Conservation (phyloP, 2,329 filamentous ascomycete species). For the Trichoderma sp. region DNA sequence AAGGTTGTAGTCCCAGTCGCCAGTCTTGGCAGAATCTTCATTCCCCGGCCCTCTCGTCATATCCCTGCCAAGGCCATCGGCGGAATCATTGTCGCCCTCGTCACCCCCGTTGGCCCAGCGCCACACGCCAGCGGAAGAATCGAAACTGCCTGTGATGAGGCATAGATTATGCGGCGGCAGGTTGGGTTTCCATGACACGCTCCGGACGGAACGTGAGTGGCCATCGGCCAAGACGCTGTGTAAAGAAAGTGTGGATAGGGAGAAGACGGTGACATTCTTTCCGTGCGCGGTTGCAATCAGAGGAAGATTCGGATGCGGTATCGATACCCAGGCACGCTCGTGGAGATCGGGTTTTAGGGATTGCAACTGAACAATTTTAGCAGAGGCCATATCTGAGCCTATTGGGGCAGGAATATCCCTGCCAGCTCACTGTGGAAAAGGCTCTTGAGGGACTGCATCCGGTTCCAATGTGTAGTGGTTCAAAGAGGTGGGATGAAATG, state of each 20-base stretch:
- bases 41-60: constrained; percentile 31
- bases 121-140: constrained; percentile 87
- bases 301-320: constrained; percentile 83
- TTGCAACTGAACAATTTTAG: constrained; percentile 47
- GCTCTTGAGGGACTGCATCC: not conserved
- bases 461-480: not conserved
- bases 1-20: constrained; percentile 89
- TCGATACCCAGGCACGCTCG: constrained; percentile 80
- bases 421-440: not conserved
- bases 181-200: constrained; percentile 83
- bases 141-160: constrained; percentile 90
- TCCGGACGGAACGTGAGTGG: constrained; percentile 87
- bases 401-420: not conserved
- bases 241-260: constrained; percentile 74
- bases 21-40: constrained; percentile 34
- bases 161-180: constrained; percentile 65
- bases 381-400: constrained; percentile 12
- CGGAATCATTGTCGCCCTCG: constrained; percentile 32
- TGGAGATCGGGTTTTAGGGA: constrained; percentile 59
- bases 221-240: constrained; percentile 82
- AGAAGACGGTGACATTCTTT: constrained; percentile 88
- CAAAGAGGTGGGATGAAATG: constrained; percentile 9
- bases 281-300: constrained; percentile 86
- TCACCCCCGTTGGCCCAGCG: constrained; percentile 57
- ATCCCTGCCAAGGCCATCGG: constrained; percentile 44